Conservation (phyloP, 768 basidiomycete genomes). For the Leucosporidium scottii region DNA sequence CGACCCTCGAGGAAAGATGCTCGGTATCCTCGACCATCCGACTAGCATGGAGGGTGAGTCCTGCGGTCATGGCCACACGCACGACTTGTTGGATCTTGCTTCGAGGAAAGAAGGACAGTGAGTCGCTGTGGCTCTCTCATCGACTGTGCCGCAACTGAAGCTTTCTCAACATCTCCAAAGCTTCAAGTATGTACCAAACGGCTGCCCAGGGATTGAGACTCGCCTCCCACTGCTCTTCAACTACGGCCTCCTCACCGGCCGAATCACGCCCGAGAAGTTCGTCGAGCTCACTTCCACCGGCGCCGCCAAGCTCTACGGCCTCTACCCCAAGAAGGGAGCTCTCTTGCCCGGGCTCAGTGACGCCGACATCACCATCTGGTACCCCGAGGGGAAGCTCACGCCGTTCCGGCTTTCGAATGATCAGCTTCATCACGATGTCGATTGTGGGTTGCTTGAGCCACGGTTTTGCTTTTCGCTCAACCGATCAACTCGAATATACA, state of each 20-base stretch:
- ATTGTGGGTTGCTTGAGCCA: neutral
- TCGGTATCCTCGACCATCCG: slow-evolving; percentile 6
- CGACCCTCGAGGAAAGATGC: slow-evolving; percentile 40
- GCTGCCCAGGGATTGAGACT: neutral
- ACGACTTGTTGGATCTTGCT: neutral
- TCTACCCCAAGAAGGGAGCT: slow-evolving; percentile 35
- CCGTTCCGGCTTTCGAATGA: neutral
- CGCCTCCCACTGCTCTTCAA: neutral
- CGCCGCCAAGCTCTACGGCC: slow-evolving; percentile 43
- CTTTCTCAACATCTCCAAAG: slow-evolving; percentile 38
- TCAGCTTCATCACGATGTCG: neutral
- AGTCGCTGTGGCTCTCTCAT: neutral
- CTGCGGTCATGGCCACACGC: neutral
- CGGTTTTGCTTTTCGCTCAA: neutral
- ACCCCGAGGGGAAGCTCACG: neutral
- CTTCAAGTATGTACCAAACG: neutral
- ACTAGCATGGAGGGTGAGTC: neutral
- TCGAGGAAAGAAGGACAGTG: neutral
- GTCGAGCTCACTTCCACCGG: slow-evolving; percentile 43
- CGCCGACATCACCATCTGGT: neutral
- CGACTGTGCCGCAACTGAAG: slow-evolving; percentile 33
- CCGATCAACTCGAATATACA: neutral
- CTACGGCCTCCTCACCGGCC: slow-evolving; percentile 11
- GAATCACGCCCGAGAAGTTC: slow-evolving; percentile 40
- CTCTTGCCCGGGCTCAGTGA: neutral